These are phyloP conservation scores for Aureobasidium sp. DNA, from an alignment of 2,329 filamentous ascomycete species.

Conservation along the genomic window DNA sequence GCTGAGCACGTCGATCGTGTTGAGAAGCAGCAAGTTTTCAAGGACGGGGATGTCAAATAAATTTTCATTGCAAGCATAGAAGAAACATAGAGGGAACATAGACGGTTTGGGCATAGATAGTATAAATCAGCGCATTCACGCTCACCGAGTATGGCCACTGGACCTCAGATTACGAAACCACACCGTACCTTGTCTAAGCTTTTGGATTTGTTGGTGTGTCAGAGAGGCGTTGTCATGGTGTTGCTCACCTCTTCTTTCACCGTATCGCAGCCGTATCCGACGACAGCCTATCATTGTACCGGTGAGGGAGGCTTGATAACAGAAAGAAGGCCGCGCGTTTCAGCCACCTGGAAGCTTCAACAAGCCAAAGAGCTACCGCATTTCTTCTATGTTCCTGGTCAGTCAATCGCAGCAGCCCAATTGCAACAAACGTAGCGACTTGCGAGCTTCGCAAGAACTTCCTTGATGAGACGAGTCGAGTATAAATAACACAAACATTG, in stretches of 20 bases:
- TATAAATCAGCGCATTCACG: no score
- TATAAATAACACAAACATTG: neutral
- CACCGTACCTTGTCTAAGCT: no score
- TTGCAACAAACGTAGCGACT: no score
- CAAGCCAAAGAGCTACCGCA: neutral
- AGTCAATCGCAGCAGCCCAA: no score
- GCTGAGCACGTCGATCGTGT: conserved; percentile 11
- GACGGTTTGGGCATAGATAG: neutral
- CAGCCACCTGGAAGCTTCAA: neutral
- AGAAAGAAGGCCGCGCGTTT: neutral
- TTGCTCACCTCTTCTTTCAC: neutral
- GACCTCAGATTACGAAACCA: no score
- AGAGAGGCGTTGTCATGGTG: neutral
- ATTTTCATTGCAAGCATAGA: neutral
- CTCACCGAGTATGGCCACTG: no score
- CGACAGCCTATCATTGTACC: neutral
- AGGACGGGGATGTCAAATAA: neutral
- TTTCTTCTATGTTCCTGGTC: neutral
- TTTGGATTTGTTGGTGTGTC: neutral
- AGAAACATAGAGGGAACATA: neutral
- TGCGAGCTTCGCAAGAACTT: neutral
- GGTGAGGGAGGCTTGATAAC: neutral
- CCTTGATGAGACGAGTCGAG: neutral
- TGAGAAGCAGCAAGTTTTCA: neutral
- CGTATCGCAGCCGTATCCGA: neutral